phyloP scores from a whole-genome alignment of 2,329 filamentous ascomycete species.

The Fusarium heterosporum region DNA sequence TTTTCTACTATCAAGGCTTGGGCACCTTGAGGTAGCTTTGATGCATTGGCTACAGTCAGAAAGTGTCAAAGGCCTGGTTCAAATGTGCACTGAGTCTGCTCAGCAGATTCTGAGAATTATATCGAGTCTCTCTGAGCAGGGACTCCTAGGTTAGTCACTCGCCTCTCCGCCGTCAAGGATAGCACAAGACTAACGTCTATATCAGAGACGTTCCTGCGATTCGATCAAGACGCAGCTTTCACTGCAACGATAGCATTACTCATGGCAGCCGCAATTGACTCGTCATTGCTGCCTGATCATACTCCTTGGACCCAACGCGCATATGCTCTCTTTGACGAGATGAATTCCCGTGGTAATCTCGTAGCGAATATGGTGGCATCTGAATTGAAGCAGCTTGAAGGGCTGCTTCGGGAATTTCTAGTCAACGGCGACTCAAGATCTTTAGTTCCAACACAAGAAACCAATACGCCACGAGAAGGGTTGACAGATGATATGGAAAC shows the following conservation, averaged over 20 bases:
- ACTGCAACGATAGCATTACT: conserved; percentile 55
- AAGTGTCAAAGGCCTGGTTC: conserved; percentile 25
- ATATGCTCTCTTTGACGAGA: conserved; percentile 59
- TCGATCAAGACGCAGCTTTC: conserved; percentile 33
- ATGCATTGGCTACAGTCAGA: conserved; percentile 41
- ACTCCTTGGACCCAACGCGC: conserved; percentile 55
- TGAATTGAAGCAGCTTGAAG: conserved; percentile 31
- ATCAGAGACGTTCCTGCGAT: conserved; percentile 27
- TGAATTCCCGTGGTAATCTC: conserved; percentile 58
- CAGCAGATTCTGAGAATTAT: conserved; percentile 34
- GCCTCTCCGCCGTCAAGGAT: too few relatives aligned
- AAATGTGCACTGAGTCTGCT: conserved; percentile 28
- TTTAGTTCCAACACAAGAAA: neutral
- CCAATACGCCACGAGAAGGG: conserved; percentile 7
- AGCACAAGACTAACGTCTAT: rapidly evolving
- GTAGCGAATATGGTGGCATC: conserved; percentile 55
- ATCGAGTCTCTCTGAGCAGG: conserved; percentile 33
- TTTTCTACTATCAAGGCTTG: conserved; percentile 36
- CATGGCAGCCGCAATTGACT: conserved; percentile 54
- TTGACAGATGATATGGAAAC: neutral
- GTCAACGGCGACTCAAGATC: conserved; percentile 6
- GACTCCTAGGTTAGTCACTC: conserved; percentile 16
- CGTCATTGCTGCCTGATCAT: conserved; percentile 50
- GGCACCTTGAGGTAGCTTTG: conserved; percentile 33
- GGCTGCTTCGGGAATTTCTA: conserved; percentile 11